A percentile compares a stretch with the other conserved stretches of the same genome.
phyloP scores from a whole-genome alignment of 2,329 filamentous ascomycete genomes.

The Alternaria metachromatica region DNA sequence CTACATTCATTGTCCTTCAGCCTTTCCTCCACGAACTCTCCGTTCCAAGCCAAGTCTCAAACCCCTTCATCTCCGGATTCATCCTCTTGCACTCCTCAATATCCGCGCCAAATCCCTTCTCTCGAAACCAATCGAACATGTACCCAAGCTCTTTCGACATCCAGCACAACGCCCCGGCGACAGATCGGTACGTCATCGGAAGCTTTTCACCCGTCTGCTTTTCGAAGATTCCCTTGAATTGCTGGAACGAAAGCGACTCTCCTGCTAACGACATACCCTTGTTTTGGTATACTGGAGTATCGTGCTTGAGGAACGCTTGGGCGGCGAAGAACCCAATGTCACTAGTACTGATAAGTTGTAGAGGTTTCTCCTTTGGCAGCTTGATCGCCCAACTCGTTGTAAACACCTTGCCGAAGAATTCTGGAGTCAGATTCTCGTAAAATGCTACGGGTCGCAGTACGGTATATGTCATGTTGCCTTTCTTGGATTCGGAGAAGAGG shows the following conservation, averaged over 20 bases:
- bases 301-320: slow-evolving; percentile 51
- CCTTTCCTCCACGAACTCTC: slow-evolving; percentile 45
- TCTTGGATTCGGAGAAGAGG: slow-evolving; percentile 51
- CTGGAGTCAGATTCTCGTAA: slow-evolving; percentile 61
- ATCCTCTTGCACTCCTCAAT: slow-evolving; percentile 47
- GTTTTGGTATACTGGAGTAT: slow-evolving; percentile 46
- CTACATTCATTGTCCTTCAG: not conserved
- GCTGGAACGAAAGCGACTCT: slow-evolving; percentile 54
- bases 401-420: slow-evolving; percentile 56
- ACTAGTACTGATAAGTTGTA: slow-evolving; percentile 44
- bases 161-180: slow-evolving; percentile 42
- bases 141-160: slow-evolving; percentile 46
- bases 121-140: slow-evolving; percentile 58
- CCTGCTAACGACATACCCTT: slow-evolving; percentile 56
- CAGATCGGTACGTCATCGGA: slow-evolving; percentile 49
- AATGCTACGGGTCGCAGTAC: slow-evolving; percentile 67
- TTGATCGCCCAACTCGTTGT: slow-evolving; percentile 46
- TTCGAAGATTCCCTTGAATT: slow-evolving; percentile 53
- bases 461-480: slow-evolving; percentile 61
- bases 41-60: slow-evolving; percentile 53
- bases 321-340: slow-evolving; percentile 60
- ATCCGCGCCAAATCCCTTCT: slow-evolving; percentile 53
- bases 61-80: slow-evolving; percentile 55
- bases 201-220: slow-evolving; percentile 51
- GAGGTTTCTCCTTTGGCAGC: slow-evolving; percentile 39